Evolutionary conservation across 768 basidiomycete genomes (phyloP).

Genomic region (Trametes sanguinea): DNA sequence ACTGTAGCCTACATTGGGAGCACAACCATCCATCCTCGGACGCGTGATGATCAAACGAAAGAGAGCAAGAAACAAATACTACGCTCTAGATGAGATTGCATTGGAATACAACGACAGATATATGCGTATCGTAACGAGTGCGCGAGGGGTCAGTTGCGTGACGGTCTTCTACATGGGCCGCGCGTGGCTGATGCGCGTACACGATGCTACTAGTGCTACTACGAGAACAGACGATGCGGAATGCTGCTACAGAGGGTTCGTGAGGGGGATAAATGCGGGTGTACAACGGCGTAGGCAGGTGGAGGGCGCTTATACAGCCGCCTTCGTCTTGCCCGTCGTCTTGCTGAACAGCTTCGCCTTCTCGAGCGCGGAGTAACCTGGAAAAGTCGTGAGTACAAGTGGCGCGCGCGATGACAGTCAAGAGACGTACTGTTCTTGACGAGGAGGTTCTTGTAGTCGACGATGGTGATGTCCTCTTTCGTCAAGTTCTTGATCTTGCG

Average conservation of each 20-base stretch:
- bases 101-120: slow-evolving; percentile 9
- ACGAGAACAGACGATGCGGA: slow-evolving; percentile 11
- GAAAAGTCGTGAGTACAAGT: background rate
- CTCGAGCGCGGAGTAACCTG: slow-evolving; percentile 84
- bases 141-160: background rate
- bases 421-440: slow-evolving; percentile 68
- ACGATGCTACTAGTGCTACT: slow-evolving; percentile 18
- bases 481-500: slow-evolving; percentile 92
- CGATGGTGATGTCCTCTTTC: slow-evolving; percentile 86
- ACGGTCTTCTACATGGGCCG: slow-evolving; percentile 7
- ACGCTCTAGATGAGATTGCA: slow-evolving; percentile 16
- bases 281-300: background rate
- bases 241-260: slow-evolving; percentile 18
- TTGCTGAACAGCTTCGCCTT: slow-evolving; percentile 94
- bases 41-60: too few species aligned
- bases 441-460: slow-evolving; percentile 90
- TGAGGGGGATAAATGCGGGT: background rate
- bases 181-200: slow-evolving; percentile 2
- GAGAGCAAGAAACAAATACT: background rate
- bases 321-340: slow-evolving; percentile 68
- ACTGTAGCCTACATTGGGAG: slow-evolving; percentile 10
- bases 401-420: background rate
- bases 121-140: slow-evolving; percentile 12
- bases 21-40: background rate
- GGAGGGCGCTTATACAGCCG: slow-evolving; percentile 39